phyloP scores from a whole-genome alignment of 305 asterid species.

The Euphrasia arctica region DNA sequence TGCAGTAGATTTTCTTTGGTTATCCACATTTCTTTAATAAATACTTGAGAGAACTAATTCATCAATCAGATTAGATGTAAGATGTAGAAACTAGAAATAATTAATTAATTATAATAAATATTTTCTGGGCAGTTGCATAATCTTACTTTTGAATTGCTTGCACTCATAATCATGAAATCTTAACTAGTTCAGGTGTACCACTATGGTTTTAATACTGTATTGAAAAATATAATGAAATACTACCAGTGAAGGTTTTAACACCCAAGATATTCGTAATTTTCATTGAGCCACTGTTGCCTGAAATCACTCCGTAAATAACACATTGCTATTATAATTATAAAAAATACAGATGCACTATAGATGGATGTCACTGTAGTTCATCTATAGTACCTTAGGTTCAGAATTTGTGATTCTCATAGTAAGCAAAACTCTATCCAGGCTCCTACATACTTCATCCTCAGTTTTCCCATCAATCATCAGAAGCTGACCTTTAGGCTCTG shows the following conservation, averaged over 20 bases:
- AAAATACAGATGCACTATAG: neutral
- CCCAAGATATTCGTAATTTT: constrained; percentile 7
- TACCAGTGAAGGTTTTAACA: constrained; percentile 14
- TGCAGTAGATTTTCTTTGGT: constrained; percentile 9
- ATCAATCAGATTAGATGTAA: neutral
- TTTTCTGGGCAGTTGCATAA: neutral
- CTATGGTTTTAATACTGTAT: neutral
- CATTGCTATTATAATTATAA: neutral
- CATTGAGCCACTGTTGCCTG: neutral
- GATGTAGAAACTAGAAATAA: neutral
- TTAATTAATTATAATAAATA: neutral
- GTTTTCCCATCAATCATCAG: constrained; percentile 87
- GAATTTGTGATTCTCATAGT: constrained; percentile 85
- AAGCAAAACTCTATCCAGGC: constrained; percentile 91
- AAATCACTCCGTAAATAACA: constrained; percentile 14
- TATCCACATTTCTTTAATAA: constrained; percentile 11
- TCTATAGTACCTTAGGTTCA: constrained; percentile 72
- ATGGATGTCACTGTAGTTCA: constrained; percentile 22
- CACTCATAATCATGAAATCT: constrained; percentile 5
- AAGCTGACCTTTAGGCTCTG: constrained; percentile 99
- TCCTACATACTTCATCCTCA: constrained; percentile 84
- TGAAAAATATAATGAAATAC: constrained; percentile 4
- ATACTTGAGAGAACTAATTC: neutral
- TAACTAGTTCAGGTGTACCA: constrained; percentile 5
- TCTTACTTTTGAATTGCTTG: neutral